Evolutionary conservation across 1,284 basidiomycete species (phyloP).

Genomic region (Pseudozyma hubeiensis): DNA sequence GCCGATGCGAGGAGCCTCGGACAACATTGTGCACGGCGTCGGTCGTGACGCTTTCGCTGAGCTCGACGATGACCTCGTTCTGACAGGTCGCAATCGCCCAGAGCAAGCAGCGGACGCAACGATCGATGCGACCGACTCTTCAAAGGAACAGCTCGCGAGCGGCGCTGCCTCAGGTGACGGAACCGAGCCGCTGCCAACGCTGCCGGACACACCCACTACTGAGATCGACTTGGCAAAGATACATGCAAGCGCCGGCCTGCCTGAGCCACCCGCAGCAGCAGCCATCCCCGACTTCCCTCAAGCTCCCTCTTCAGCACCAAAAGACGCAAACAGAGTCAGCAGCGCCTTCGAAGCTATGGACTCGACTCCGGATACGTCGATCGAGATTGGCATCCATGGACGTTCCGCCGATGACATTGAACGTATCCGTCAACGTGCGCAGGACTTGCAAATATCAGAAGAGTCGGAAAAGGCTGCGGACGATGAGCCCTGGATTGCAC

Average conservation of each 20-base stretch:
- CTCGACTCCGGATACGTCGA: conserved; percentile 40
- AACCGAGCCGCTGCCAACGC: conserved; percentile 26
- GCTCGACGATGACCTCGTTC: conserved; percentile 50
- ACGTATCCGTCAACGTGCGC: conserved; percentile 36
- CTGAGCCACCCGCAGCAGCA: conserved; percentile 9
- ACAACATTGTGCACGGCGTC: conserved; percentile 38
- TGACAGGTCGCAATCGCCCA: conserved; percentile 43
- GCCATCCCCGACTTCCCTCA: conserved; percentile 50
- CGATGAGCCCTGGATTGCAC: conserved; percentile 40
- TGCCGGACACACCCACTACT: conserved; percentile 43
- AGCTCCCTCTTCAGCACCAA: conserved; percentile 44
- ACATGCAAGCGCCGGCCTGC: conserved; percentile 16
- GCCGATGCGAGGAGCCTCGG: conserved; percentile 38
- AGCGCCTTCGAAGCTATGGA: conserved; percentile 20
- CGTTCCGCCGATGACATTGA: conserved; percentile 51
- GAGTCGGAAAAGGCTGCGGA: conserved; percentile 8
- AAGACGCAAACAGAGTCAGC: conserved; percentile 17
- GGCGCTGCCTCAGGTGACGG: conserved; percentile 4
- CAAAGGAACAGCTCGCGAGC: conserved; percentile 13
- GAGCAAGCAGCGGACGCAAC: conserved; percentile 9
- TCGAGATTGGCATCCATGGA: conserved; percentile 56
- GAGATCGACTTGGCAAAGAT: conserved; percentile 47
- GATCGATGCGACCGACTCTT: not conserved
- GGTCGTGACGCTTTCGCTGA: conserved; percentile 60
- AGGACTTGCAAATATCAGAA: conserved; percentile 34